Base-by-base conservation (phyloP, 768 basidiomycete species). In the Cantharellus anzutake region DNA sequence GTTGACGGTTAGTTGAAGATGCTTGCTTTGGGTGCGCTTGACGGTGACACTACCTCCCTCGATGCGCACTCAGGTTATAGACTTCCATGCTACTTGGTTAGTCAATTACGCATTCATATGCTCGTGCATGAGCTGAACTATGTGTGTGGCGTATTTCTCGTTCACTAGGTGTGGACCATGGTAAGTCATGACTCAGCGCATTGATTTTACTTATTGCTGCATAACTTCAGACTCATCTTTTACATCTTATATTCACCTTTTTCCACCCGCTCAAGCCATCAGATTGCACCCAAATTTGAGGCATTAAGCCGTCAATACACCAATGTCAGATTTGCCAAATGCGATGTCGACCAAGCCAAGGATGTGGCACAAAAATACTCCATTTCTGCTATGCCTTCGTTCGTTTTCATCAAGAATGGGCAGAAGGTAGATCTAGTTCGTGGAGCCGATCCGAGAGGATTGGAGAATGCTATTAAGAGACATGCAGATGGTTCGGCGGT, bases 51-150 rank as follows among this genome's bases (percentile, higher is more conserved):
- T 48, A 29, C 11, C 29, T 48, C 44, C 20, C 20, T 29, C 20
- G 20, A 29, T 29, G 20, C 20, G 20, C 20, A 29, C 20, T 29
- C 44, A 48, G 44, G 82, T 90, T 61, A 86, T 90, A 62, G 87
- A 90, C 70, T 90, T 90, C 66, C 84, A 88, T 68, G 87, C 87
- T 59, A 78, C 81, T 62, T 90, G 87, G 87, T 86, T 64, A 64
- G 71, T 64, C n/a, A 41, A 2, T 4, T 14, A 5, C n/a, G 34
- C 4, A 3, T 35, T 48, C 3, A 14, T 14, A 35, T 41, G 7
- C 5, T 5, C 11, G 60, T 40, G 35, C 35, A 39, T 34, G 60
- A 34, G 34, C 38, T 51, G n/a, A 56, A 20, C 58, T 59, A 57
- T 63, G 67, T 51, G 63, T 60, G 39, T 50, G 4, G 56, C 60